Conservation (phyloP, 2,329 filamentous ascomycete genomes). For the Fusarium annulatum region DNA sequence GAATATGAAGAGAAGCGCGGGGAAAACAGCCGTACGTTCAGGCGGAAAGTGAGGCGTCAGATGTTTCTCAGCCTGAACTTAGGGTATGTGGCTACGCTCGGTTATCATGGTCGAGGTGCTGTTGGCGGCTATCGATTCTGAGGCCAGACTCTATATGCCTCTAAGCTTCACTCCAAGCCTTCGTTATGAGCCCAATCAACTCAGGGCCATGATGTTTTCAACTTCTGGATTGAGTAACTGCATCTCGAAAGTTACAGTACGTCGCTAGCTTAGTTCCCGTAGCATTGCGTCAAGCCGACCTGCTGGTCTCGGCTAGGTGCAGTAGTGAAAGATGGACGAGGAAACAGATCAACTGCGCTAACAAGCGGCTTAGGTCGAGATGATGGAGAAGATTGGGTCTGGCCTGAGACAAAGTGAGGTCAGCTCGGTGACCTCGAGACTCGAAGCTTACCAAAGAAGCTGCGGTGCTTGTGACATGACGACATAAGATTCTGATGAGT, state of each 20-base stretch:
- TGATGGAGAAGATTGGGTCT: slow-evolving; percentile 22
- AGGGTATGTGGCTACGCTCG: slow-evolving; percentile 9
- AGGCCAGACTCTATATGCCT: slow-evolving; percentile 31
- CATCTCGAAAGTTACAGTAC: slow-evolving; percentile 5
- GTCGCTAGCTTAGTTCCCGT: slow-evolving; percentile 24
- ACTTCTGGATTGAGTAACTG: slow-evolving; percentile 18
- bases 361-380: slow-evolving; percentile 20
- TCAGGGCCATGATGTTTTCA: slow-evolving; percentile 25
- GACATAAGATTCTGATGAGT: slow-evolving; percentile 14
- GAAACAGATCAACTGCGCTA: slow-evolving; percentile 40
- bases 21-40: slow-evolving; percentile 5
- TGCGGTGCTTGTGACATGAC: slow-evolving; percentile 19
- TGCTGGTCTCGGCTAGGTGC: slow-evolving; percentile 43
- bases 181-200: slow-evolving; percentile 16
- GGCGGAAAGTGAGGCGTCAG: slow-evolving; percentile 35
- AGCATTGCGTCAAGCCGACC: slow-evolving; percentile 42
- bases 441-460: slow-evolving; percentile 20
- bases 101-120: background rate
- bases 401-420: slow-evolving; percentile 39
- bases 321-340: slow-evolving; percentile 30
- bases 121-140: slow-evolving; percentile 24
- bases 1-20: slow-evolving; percentile 5
- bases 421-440: slow-evolving; percentile 24
- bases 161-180: background rate
- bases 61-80: slow-evolving; percentile 8